phyloP scores from a whole-genome alignment of 116 monocot genomes.

The Phalaenopsis hybrid region DNA sequence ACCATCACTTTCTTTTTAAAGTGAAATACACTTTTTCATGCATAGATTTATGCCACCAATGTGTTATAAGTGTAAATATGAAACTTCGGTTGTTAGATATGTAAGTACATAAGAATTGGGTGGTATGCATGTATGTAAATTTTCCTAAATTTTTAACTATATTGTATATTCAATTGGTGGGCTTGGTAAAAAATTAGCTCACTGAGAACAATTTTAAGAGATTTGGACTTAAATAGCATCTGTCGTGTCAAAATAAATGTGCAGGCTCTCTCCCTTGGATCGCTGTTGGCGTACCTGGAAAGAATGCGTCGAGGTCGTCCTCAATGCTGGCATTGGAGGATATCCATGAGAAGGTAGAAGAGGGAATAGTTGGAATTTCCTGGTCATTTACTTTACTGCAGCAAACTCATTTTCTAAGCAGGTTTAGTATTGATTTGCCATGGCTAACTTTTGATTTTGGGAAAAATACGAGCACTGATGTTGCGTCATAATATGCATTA shows the following conservation, averaged over 20 bases:
- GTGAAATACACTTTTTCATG: too few relatives aligned
- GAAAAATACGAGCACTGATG: not conserved
- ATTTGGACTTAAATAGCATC: slow-evolving; percentile 4
- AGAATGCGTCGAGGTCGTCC: not conserved
- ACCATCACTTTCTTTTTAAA: too few relatives aligned
- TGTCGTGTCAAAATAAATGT: slow-evolving; percentile 6
- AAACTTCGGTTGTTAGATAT: too few relatives aligned
- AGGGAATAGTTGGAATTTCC: not conserved
- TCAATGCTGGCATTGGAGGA: not conserved
- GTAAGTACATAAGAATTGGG: too few relatives aligned
- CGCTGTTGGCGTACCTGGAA: not conserved
- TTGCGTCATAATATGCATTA: not conserved
- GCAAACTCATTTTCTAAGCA: not conserved
- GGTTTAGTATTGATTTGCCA: not conserved
- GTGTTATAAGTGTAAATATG: too few relatives aligned
- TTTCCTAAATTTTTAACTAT: not conserved
- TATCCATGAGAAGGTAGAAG: not conserved
- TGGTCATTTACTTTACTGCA: not conserved
- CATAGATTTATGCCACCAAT: too few relatives aligned
- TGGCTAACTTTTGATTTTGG: not conserved
- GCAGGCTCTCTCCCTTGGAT: not conserved
- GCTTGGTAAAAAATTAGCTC: not conserved
- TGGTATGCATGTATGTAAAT: too few relatives aligned
- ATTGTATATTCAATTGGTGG: slow-evolving; percentile 12
- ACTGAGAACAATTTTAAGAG: slow-evolving; percentile 4